These are phyloP conservation scores for Porphyrellus cyaneotinctus DNA, from an alignment of 768 basidiomycete species.

Conservation along the genomic window DNA sequence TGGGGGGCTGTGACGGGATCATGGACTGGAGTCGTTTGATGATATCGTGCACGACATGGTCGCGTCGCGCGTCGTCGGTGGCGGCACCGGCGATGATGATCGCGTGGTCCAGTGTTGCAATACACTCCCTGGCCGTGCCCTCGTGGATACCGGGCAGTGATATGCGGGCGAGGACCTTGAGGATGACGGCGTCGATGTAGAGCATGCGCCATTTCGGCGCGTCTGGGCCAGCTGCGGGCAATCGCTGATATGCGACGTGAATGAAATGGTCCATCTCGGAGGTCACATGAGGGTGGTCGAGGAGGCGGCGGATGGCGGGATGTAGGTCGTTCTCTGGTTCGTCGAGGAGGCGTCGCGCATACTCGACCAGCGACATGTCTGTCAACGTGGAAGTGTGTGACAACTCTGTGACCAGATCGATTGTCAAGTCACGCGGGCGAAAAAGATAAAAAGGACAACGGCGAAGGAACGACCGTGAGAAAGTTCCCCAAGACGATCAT, in stretches of 20 bases:
- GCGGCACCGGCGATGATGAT: slow-evolving; percentile 79
- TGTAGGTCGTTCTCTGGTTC: slow-evolving; percentile 1
- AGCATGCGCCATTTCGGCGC: slow-evolving; percentile 55
- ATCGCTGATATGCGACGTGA: slow-evolving; percentile 42
- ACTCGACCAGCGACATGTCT: slow-evolving; percentile 1
- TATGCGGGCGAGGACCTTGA: slow-evolving; percentile 45
- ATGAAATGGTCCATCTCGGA: slow-evolving; percentile 37
- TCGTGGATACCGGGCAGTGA: slow-evolving; percentile 12
- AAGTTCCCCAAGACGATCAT: slow-evolving; percentile 49
- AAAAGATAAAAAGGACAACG: slow-evolving; percentile 64
- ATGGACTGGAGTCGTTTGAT: slow-evolving; percentile 60
- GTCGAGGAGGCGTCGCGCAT: slow-evolving; percentile 15
- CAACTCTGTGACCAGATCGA: slow-evolving; percentile 34
- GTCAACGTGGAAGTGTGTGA: slow-evolving; percentile 22
- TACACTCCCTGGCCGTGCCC: slow-evolving; percentile 37
- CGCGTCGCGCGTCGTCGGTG: slow-evolving; percentile 54
- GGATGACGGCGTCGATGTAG: slow-evolving; percentile 72
- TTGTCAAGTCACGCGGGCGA: slow-evolving; percentile 38
- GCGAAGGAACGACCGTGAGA: slow-evolving; percentile 41
- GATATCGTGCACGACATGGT: slow-evolving; percentile 52
- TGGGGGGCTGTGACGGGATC: slow-evolving; percentile 5
- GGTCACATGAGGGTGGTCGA: not conserved
- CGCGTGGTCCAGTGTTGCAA: slow-evolving; percentile 68
- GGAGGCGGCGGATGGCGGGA: not conserved
- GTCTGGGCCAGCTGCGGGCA: slow-evolving; percentile 37